phyloP scores from a whole-genome alignment of 2,329 filamentous ascomycete genomes.

The Mariannaea elegans region DNA sequence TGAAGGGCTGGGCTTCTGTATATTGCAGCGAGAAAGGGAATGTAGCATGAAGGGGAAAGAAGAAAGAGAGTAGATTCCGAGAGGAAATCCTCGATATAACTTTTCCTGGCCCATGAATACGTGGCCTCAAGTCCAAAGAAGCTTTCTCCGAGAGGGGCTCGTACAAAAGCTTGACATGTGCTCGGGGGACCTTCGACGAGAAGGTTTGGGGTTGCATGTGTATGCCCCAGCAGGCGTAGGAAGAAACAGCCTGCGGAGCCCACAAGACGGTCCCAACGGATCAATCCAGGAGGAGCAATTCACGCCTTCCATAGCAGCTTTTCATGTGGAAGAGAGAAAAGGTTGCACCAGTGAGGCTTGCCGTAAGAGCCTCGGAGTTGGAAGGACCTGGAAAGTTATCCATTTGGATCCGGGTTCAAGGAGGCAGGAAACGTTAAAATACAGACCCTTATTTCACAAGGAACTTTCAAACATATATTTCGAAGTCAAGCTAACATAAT shows the following conservation, averaged over 20 bases:
- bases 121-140: too few relatives aligned
- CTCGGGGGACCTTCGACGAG: too few relatives aligned
- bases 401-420: conserved; percentile 10
- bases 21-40: too few relatives aligned
- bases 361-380: conserved; percentile 4
- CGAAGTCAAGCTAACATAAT: not conserved
- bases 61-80: too few relatives aligned
- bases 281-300: not conserved
- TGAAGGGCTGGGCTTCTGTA: too few relatives aligned
- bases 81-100: too few relatives aligned
- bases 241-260: not conserved
- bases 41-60: too few relatives aligned
- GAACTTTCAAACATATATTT: conserved; percentile 2
- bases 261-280: not conserved
- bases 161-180: too few relatives aligned
- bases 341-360: not conserved
- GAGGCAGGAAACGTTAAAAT: not conserved
- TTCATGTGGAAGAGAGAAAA: not conserved
- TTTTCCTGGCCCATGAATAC: too few relatives aligned
- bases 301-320: not conserved
- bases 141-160: too few relatives aligned
- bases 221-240: too few relatives aligned
- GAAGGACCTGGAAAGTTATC: conserved; percentile 8
- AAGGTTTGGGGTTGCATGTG: too few relatives aligned
- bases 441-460: not conserved